Evolutionary conservation across 2,329 filamentous ascomycete species (phyloP), one percentile per base, ranked within the genome.

Genomic region (Cladosporium austrohemisphaericum): DNA sequence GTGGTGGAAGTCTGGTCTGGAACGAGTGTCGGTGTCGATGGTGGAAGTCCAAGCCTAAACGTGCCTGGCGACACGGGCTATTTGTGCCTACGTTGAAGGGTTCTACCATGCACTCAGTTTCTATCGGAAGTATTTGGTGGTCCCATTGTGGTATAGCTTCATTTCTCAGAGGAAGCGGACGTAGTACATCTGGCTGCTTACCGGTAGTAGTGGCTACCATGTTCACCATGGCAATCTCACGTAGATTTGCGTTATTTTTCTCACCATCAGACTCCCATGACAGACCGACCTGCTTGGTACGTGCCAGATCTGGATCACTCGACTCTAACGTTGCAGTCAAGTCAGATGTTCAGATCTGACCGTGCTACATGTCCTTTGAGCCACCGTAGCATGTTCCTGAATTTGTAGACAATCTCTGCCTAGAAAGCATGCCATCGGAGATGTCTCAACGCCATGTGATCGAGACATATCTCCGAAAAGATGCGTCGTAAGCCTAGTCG

Each of bases 171-270:
- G n/a, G n/a, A n/a, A n/a, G n/a, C n/a, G n/a, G n/a, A 41, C 38
- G 25, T n/a, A n/a, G n/a, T n/a, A n/a, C n/a, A n/a, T n/a, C 38
- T 19, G 38, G 38, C 38, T 41, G 38, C 38, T 41, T 16, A 41
- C 26, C 7, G 26, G 38, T 22, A 4, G 38, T n/a, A 31, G 38
- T 41, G 38, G 25, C 38, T 41, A 18, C 11, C 26, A 20, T n/a
- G 20, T 13, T 1, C 11, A 28, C 26, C 11, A 41, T 19, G 38
- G 19, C 26, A 26, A n/a, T 18, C 16, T 31, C 9, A 14, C 14
- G n/a, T n/a, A n/a, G n/a, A n/a, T n/a, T n/a, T n/a, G n/a, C n/a
- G n/a, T n/a, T n/a, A n/a, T n/a, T n/a, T n/a, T n/a, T n/a, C n/a
- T n/a, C n/a, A n/a, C n/a, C n/a, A n/a, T n/a, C n/a, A n/a, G n/a